These are phyloP conservation scores for Aspergillus carbonarius DNA, from an alignment of 2,329 filamentous ascomycete species.

Conservation along the genomic window DNA sequence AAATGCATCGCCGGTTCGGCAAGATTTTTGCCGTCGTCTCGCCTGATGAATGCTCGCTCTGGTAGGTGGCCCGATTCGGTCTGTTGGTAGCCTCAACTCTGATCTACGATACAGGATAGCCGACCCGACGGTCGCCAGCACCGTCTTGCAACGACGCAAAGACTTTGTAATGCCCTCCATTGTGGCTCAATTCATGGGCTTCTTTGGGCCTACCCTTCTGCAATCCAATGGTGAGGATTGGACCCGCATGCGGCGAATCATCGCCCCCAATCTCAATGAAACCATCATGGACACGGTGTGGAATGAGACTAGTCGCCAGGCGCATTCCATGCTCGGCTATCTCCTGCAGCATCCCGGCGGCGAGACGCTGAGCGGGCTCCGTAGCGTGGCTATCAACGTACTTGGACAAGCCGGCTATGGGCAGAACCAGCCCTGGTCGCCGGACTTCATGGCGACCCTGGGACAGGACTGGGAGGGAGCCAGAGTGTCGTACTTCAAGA, in stretches of 20 bases:
- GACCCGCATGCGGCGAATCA: constrained; percentile 36
- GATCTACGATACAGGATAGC: not conserved
- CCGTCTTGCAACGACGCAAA: constrained; percentile 34
- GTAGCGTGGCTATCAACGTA: constrained; percentile 40
- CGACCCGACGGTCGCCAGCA: constrained; percentile 32
- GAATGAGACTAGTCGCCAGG: constrained; percentile 33
- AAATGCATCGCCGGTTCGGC: constrained; percentile 28
- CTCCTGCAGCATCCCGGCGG: constrained; percentile 25
- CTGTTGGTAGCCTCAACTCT: not conserved
- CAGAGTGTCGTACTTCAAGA: constrained; percentile 33
- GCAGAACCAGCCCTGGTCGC: constrained; percentile 30
- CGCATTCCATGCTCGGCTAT: constrained; percentile 30
- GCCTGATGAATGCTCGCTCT: constrained; percentile 8
- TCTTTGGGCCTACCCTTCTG: constrained; percentile 38
- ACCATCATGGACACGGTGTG: constrained; percentile 38
- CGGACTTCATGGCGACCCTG: constrained; percentile 17
- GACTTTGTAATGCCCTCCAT: constrained; percentile 35
- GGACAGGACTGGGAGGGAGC: constrained; percentile 13
- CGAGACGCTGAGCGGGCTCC: constrained; percentile 29
- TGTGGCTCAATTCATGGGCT: constrained; percentile 29
- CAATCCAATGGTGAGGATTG: constrained; percentile 31
- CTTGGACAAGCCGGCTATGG: constrained; percentile 37
- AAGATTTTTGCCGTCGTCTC: constrained; percentile 34
- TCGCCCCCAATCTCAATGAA: constrained; percentile 40
- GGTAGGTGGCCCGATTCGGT: not conserved